These are phyloP conservation scores for Hanseniaspora singularis DNA, from an alignment of 805 yeast species.

Conservation along the genomic window DNA sequence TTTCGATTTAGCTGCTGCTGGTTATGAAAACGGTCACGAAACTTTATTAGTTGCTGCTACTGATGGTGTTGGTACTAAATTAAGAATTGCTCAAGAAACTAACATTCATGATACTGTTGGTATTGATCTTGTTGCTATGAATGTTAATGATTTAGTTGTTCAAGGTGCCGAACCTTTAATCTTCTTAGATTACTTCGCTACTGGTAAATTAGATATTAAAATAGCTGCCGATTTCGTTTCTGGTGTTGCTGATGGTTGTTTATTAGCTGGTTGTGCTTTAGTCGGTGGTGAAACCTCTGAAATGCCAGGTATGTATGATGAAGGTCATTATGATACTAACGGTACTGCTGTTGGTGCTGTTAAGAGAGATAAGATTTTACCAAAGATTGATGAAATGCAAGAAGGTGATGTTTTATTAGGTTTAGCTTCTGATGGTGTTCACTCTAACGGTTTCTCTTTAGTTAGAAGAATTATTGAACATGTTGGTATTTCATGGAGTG, in stretches of 20 bases:
- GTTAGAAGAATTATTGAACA: slow-evolving; percentile 84
- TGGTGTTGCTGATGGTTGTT: slow-evolving; percentile 96
- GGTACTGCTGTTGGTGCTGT: slow-evolving; percentile 99
- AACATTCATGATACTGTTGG: slow-evolving; percentile 94
- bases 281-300: slow-evolving; percentile 99
- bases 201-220: slow-evolving; percentile 75
- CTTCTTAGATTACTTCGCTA: slow-evolving; percentile 92
- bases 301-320: slow-evolving; percentile 98
- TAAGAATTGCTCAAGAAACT: slow-evolving; percentile 83
- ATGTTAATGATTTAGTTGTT: slow-evolving; percentile 91
- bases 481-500: slow-evolving; percentile 56
- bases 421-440: slow-evolving; percentile 81
- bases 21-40: slow-evolving; percentile 53
- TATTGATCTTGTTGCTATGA: slow-evolving; percentile 97
- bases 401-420: slow-evolving; percentile 79
- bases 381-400: slow-evolving; percentile 53
- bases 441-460: slow-evolving; percentile 91
- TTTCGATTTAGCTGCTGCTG: slow-evolving; percentile 80
- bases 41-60: slow-evolving; percentile 93
- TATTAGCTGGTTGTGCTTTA: slow-evolving; percentile 87
- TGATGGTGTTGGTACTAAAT: slow-evolving; percentile 97
- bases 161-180: slow-evolving; percentile 98
- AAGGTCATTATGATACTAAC: slow-evolving; percentile 92
- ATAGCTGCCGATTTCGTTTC: slow-evolving; percentile 79
- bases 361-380: slow-evolving; percentile 57